Evolutionary conservation across 2,329 filamentous ascomycete genomes (phyloP), one percentile per base, ranked within the genome.

Genomic region (Ophiostoma himal-ulmi): DNA sequence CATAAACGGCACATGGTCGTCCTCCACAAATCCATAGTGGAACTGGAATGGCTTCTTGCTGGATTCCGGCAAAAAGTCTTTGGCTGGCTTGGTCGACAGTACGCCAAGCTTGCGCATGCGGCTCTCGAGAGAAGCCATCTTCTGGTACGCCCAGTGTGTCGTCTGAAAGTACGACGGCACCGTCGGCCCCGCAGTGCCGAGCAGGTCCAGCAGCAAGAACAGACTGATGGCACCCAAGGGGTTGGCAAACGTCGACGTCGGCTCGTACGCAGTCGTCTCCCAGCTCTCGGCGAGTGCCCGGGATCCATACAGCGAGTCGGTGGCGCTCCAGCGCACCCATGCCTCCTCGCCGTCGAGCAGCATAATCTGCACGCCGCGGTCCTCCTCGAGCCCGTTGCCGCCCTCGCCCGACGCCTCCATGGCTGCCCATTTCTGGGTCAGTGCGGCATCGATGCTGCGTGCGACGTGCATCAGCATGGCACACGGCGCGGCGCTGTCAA

Each of bases 301-400:
- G 22, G 94, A 87, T 2, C 95, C 95, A 76, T 99, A 99, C 5
- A 97, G 81, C 5, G 92, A 96, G 79, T 99, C 95, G 0, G 84
- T 86, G 48, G 87, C 86, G 0, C 88, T 91, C 95, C 95, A 99
- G 0, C 79, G 79, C 30, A 87, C 81, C 79, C 96, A 99, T 0
- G 95, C 94, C 79, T 99, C 95, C 80, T 99, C 95, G 5, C 95
- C 95, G 76, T 99, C 95, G 8, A 99, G 81, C 70, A 99, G 85
- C 37, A 99, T 74, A 37, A 99, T 91, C 81, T 98, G 95, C 44
- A 99, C 85, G 0, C 94, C 94, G 76, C 88, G 89, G 73, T 92
- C 88, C 75, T 90, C 91, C 60, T 93, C 92, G 30, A 95, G 79
- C 1, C 81, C 84, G 34, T 79, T 78, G 1, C 82, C 83, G 6